These are phyloP conservation scores for Carex parvula DNA, from an alignment of 176 grass and related monocot genomes.

Conservation along the genomic window DNA sequence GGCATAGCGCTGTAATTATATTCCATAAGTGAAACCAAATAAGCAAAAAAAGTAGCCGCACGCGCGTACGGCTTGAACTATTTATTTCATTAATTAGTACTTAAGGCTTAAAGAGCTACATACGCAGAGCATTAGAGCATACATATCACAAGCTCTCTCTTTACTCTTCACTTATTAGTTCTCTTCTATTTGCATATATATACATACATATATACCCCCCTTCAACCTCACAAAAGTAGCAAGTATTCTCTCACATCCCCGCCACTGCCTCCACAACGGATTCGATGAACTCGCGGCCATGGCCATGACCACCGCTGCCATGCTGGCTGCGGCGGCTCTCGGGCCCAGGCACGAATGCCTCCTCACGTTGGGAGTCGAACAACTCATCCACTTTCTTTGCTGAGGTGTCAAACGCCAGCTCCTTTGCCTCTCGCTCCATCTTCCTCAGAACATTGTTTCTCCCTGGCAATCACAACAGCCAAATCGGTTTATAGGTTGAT, in stretches of 20 bases:
- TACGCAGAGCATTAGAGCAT: not conserved
- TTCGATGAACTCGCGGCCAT: constrained; percentile 2
- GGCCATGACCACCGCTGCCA: not conserved
- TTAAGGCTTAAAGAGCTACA: not conserved
- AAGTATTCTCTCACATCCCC: constrained; percentile 11
- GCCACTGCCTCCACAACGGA: not conserved
- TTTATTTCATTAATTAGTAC: constrained; percentile 29
- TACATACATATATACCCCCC: not conserved
- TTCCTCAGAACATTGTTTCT: constrained; percentile 49
- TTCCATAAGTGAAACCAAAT: not conserved
- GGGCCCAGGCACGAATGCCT: constrained; percentile 42
- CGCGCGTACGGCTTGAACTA: not conserved
- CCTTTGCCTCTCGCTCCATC: constrained; percentile 56
- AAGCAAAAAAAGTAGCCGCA: not conserved
- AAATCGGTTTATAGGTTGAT: too few species aligned
- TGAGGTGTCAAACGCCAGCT: constrained; percentile 49
- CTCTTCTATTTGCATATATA: constrained; percentile 2
- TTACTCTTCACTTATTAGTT: not conserved
- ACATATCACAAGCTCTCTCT: not conserved
- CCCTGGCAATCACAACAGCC: not conserved
- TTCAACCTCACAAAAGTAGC: not conserved
- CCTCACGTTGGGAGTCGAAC: constrained; percentile 38
- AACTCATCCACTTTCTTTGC: constrained; percentile 56
- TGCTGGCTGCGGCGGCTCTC: constrained; percentile 8
- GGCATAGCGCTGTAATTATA: too few species aligned